phyloP scores from a whole-genome alignment of 2,329 filamentous ascomycete species.

The Ophiognomonia clavigignenti-juglandacearum region DNA sequence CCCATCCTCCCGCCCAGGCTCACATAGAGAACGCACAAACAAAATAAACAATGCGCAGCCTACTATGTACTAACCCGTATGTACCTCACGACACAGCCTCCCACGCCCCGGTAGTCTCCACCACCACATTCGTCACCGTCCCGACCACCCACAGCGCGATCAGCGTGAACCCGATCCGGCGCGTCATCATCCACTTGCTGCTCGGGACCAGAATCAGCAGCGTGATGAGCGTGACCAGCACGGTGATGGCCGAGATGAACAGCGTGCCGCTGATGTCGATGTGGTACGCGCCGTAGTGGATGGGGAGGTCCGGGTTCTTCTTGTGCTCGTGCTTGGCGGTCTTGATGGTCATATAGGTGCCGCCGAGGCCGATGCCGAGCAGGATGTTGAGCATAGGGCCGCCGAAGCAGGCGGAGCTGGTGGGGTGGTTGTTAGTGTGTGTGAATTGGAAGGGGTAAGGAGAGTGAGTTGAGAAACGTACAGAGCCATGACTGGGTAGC shows the following conservation, averaged over 20 bases:
- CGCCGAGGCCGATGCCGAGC: slow-evolving; percentile 87
- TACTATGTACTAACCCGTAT: too few species aligned
- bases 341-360: slow-evolving; percentile 78
- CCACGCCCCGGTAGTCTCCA: slow-evolving; percentile 65
- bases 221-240: slow-evolving; percentile 74
- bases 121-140: slow-evolving; percentile 73
- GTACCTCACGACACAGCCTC: slow-evolving; percentile 28
- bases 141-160: slow-evolving; percentile 77
- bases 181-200: slow-evolving; percentile 82
- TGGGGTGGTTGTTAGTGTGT: slow-evolving; percentile 21
- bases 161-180: slow-evolving; percentile 74
- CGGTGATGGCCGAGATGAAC: slow-evolving; percentile 76
- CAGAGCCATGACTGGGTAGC: slow-evolving; percentile 93
- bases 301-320: slow-evolving; percentile 60
- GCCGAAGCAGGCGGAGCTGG: slow-evolving; percentile 88
- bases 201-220: slow-evolving; percentile 76
- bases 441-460: neutral
- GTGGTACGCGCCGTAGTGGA: slow-evolving; percentile 70
- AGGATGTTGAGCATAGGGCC: slow-evolving; percentile 97
- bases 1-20: too few species aligned
- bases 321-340: slow-evolving; percentile 60
- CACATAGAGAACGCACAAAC: too few species aligned
- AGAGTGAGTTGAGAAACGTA: slow-evolving; percentile 39
- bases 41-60: too few species aligned
- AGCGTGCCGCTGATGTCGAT: slow-evolving; percentile 82